Base-by-base conservation (phyloP, 768 basidiomycete species). In the Rhizopogon rudus region DNA sequence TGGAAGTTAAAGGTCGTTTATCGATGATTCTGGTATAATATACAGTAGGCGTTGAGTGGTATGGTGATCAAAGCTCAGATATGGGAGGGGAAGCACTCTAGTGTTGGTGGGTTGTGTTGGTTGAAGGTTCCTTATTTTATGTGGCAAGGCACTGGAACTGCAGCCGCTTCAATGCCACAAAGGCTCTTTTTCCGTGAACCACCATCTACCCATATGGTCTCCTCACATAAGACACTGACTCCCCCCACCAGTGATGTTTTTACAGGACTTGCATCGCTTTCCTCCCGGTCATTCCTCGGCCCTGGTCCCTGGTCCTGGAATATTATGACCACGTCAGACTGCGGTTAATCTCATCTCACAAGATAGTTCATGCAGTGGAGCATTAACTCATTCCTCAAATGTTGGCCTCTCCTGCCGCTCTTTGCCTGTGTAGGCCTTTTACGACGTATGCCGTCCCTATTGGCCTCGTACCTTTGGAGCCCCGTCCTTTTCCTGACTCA, bases 61-160 rank as follows among this genome's bases (percentile, higher is more conserved):
- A 40, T 37, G 35, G 5, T 13, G 35, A 37, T 46, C 51, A 35
- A 43, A 28, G 17, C 8, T 33, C 31, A 9, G 31, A 33, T 33
- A 33, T 22, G 16, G n/a, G 25, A 48, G 28, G 25, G 25, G 12
- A 29, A 44, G 51, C 22, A 31, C n/a, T 43, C 31, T 9, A 45
- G 51, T 35, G 46, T 49, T 13, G 31, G 31, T 46, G 35, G 44
- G 44, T 14, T 43, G 22, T 20, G 17, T 33, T 29, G 51, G 28
- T 48, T 37, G 33, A 51, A 51, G 25, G 52, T 53, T 44, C 33
- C 52, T 48, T 53, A 33, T 53, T 53, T 53, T 53, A 53, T 53
- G 52, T 44, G 44, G 25, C 45, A 48, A 48, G 45, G 25, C 22
- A 10, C 45, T 33, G 31, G 45, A n/a, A 48, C 45, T 48, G 45